These are phyloP conservation scores for Sporobolomyces pararoseus DNA, from an alignment of 768 basidiomycete species.

Conservation along the genomic window DNA sequence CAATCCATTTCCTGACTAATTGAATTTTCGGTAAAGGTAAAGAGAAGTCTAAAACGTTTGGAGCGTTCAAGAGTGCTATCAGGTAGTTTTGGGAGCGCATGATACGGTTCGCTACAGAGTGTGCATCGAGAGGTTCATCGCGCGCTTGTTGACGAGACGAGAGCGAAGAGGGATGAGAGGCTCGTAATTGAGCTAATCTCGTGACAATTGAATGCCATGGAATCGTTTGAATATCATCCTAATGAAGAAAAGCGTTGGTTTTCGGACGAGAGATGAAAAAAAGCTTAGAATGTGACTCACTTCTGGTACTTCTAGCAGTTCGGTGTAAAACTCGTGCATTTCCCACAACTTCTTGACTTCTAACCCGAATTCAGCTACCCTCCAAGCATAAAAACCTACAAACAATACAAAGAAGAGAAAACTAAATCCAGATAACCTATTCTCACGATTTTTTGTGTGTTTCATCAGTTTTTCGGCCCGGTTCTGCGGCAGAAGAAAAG, in stretches of 20 bases:
- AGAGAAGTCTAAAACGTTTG: constrained; percentile 82
- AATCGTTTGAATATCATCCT: constrained; percentile 97
- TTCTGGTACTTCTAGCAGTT: constrained; percentile 89
- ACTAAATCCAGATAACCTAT: constrained; percentile 50
- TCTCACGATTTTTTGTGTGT: constrained; percentile 53
- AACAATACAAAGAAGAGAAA: constrained; percentile 79
- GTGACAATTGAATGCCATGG: constrained; percentile 93
- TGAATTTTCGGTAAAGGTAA: constrained; percentile 64
- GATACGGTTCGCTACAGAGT: constrained; percentile 96
- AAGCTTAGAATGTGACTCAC: too few relatives aligned
- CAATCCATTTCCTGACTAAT: constrained; percentile 42
- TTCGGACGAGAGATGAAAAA: too few relatives aligned
- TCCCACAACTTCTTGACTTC: constrained; percentile 75
- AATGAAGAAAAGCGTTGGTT: too few relatives aligned
- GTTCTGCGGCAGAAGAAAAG: constrained; percentile 61
- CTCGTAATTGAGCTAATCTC: constrained; percentile 79
- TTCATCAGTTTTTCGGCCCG: background rate
- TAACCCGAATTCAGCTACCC: constrained; percentile 72
- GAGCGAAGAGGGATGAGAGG: constrained; percentile 88
- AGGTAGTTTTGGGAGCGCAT: constrained; percentile 98
- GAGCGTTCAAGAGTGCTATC: constrained; percentile 90
- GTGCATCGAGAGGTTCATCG: constrained; percentile 79
- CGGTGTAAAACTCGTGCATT: constrained; percentile 94
- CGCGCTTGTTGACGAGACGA: constrained; percentile 54
- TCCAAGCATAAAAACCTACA: constrained; percentile 82